Percentiles rank a stretch among this genome's conserved stretches.
phyloP scores from a whole-genome alignment of 2,329 filamentous ascomycete species.

The Thielaviopsis euricoi region DNA sequence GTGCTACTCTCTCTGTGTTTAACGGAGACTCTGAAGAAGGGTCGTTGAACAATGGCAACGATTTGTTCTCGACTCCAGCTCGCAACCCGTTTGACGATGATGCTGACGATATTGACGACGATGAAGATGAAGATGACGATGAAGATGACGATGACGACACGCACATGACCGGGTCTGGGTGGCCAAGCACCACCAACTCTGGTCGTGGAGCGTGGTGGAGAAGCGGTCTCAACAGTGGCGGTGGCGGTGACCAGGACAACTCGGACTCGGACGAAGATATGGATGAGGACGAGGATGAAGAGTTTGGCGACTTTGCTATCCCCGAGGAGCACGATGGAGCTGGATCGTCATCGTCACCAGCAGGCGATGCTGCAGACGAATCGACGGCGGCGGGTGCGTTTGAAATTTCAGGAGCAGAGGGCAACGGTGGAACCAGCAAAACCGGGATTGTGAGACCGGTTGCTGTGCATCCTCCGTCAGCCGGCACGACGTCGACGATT shows the following conservation, averaged over 20 bases:
- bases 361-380: not conserved
- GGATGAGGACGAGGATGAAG: constrained; percentile 40
- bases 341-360: constrained; percentile 9
- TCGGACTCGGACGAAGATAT: constrained; percentile 33
- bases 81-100: constrained; percentile 41
- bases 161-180: not conserved
- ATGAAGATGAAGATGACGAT: constrained; percentile 35
- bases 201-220: constrained; percentile 34
- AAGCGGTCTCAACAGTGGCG: constrained; percentile 19
- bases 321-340: constrained; percentile 29
- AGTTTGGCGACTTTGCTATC: constrained; percentile 54
- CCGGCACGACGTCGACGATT: constrained; percentile 15
- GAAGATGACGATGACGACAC: constrained; percentile 24
- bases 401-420: constrained; percentile 12
- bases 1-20: constrained; percentile 29
- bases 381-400: not conserved
- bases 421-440: constrained; percentile 17
- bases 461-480: constrained; percentile 32
- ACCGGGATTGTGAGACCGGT: constrained; percentile 38
- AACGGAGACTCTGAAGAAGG: constrained; percentile 23
- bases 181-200: constrained; percentile 16
- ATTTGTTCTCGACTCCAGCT: constrained; percentile 15
- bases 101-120: constrained; percentile 35
- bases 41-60: not conserved
- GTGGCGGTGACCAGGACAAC: constrained; percentile 23